These are phyloP conservation scores for Chenopodium suecicum DNA, from an alignment of 148 eudicot species.

Conservation along the genomic window DNA sequence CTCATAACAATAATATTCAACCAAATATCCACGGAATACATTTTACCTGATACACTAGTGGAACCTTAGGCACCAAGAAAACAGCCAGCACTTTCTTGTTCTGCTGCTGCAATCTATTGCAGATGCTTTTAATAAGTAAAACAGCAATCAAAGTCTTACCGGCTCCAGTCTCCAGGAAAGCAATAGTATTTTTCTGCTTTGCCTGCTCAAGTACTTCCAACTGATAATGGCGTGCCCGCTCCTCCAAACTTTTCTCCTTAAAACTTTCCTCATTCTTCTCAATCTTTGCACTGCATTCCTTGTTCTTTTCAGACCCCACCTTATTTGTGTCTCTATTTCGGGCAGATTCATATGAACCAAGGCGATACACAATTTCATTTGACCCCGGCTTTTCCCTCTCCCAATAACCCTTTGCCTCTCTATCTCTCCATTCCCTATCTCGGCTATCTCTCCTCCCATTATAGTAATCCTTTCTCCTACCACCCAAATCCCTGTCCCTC, in stretches of 20 bases:
- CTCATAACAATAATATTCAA: neutral
- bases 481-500: slow-evolving; percentile 47
- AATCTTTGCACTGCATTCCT: slow-evolving; percentile 33
- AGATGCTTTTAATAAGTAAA: slow-evolving; percentile 74
- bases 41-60: slow-evolving; percentile 93
- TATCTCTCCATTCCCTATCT: slow-evolving; percentile 63
- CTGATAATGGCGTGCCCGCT: slow-evolving; percentile 82
- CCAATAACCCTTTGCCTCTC: slow-evolving; percentile 82
- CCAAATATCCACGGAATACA: slow-evolving; percentile 6
- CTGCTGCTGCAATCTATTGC: slow-evolving; percentile 50
- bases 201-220: slow-evolving; percentile 98
- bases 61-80: slow-evolving; percentile 96
- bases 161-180: slow-evolving; percentile 98
- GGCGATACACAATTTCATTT: slow-evolving; percentile 70
- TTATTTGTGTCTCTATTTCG: slow-evolving; percentile 48
- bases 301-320: slow-evolving; percentile 38
- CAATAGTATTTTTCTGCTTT: slow-evolving; percentile 84
- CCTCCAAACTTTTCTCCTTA: slow-evolving; percentile 61
- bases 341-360: slow-evolving; percentile 64
- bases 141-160: slow-evolving; percentile 96
- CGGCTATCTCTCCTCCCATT: slow-evolving; percentile 49
- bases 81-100: slow-evolving; percentile 81
- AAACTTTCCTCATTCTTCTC: slow-evolving; percentile 40
- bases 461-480: slow-evolving; percentile 46
- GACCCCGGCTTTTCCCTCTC: slow-evolving; percentile 71